Base-by-base conservation (phyloP, 495 filamentous ascomycete species). In the Pseudevernia furfuracea region DNA sequence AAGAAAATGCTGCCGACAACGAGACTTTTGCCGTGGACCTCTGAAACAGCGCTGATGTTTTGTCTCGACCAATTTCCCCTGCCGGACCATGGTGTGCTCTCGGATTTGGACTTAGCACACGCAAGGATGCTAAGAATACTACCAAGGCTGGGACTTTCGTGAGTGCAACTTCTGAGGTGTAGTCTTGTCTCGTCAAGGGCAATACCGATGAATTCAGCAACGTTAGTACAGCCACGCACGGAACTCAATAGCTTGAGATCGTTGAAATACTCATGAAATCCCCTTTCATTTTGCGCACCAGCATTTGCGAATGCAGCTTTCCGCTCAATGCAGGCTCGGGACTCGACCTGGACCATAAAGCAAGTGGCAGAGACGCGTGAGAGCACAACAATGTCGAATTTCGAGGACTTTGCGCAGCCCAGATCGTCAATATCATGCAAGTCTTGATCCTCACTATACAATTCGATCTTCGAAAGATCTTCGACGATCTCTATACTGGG, bases 341-440 rank as follows among this genome's bases (percentile, higher is more conserved):
- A 59, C 25, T 32, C 58, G 34, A 59, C 37, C 23, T 28, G 37
- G 15, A 39, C 38, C 15, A 59, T 30, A 59, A 41, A 44, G 10
- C 36, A 30, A 0, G 11, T 2, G 38, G 58, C 21, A 15, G 36
- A 37, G 11, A 43, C 11, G 58, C 58, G 58, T 23, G 4, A 37
- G 23, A 25, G 58, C 41, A 43, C 37, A 28, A 59, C 41, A 19
- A 59, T 28, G 5, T 59, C 58, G 37, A 15, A 28, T 43, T 59
- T 19, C 58, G 30, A 25, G 37, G 25, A 59, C 19, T 59, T n/a
- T 14, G 37, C 21, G 28, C 38, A 59, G 15, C 25, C 23, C 58
- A 59, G 19, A 10, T 59, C 36, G 11, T 59, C 58, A 21, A 59
- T 44, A 41, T 59, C 58, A 41, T 25, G 23, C 21, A 59, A 28